phyloP scores from a whole-genome alignment of 2,329 filamentous ascomycete species.

The Nothomitra cinnamomea region DNA sequence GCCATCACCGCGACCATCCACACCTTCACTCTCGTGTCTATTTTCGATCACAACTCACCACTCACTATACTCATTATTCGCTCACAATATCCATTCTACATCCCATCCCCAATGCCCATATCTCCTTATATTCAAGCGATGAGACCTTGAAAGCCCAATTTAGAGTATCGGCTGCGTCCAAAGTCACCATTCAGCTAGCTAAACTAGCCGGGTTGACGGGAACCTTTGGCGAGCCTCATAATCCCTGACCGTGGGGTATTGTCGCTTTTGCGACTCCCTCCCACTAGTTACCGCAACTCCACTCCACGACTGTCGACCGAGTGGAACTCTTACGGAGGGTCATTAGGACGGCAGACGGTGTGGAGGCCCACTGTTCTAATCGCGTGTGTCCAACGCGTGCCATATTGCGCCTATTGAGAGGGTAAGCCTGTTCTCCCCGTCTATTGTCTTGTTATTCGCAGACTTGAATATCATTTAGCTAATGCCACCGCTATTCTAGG shows the following conservation, averaged over 20 bases:
- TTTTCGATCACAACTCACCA: no score
- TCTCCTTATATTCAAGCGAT: no score
- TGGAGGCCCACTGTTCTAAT: slow-evolving; percentile 1
- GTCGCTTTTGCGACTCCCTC: neutral
- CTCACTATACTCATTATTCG: no score
- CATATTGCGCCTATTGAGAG: neutral
- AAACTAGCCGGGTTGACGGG: neutral
- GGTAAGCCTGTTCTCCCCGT: neutral
- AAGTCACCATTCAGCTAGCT: no score
- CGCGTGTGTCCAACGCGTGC: neutral
- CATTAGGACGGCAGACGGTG: slow-evolving; percentile 1
- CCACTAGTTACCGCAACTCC: neutral
- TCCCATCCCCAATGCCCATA: no score
- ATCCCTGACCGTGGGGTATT: slow-evolving; percentile 2
- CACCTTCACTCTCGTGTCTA: no score
- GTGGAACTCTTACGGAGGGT: neutral
- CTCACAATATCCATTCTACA: no score
- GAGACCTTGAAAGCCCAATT: no score
- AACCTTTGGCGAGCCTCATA: slow-evolving; percentile 1
- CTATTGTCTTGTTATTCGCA: neutral
- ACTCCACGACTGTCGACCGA: neutral
- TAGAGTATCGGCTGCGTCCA: no score
- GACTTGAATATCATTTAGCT: neutral
- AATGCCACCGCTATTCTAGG: neutral
- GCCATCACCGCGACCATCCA: no score